Conservation (phyloP, 768 basidiomycete species). For the Serendipita sp. region DNA sequence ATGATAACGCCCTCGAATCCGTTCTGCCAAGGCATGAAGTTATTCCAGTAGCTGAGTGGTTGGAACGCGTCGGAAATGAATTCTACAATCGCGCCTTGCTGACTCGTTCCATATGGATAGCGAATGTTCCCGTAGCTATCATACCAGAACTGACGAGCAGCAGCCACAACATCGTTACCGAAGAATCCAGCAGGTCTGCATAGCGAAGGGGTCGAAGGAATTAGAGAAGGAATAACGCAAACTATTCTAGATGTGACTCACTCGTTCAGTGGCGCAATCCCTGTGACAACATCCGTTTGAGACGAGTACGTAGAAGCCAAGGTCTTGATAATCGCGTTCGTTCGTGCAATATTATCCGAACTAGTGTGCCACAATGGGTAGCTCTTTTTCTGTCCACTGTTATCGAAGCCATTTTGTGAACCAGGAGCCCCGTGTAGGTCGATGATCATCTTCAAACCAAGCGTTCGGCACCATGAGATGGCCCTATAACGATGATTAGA, state of each 20-base stretch:
- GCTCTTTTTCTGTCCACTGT: conserved; percentile 43
- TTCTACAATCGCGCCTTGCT: conserved; percentile 40
- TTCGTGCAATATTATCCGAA: conserved; percentile 48
- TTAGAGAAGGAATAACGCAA: neutral
- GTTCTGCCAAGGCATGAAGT: conserved; percentile 27
- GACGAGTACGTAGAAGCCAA: conserved; percentile 44
- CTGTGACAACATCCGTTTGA: conserved; percentile 37
- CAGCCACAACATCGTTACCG: conserved; percentile 33
- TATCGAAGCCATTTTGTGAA: conserved; percentile 66
- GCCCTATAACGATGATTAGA: conserved; percentile 27
- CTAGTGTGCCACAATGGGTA: conserved; percentile 57
- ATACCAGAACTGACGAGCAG: conserved; percentile 43
- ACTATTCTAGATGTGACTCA: conserved; percentile 17
- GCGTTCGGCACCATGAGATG: conserved; percentile 40
- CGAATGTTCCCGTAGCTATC: conserved; percentile 16
- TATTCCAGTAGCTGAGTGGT: conserved; percentile 49
- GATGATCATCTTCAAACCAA: conserved; percentile 66
- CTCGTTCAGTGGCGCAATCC: conserved; percentile 72
- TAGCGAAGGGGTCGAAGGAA: neutral
- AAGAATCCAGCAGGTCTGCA: conserved; percentile 60
- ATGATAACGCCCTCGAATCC: conserved; percentile 37
- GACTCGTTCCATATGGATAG: conserved; percentile 28
- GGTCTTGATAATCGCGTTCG: conserved; percentile 37
- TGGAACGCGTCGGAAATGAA: conserved; percentile 73
- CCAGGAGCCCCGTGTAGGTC: conserved; percentile 69